Conservation (phyloP, 768 basidiomycete genomes). For the Termitomyces sp. region DNA sequence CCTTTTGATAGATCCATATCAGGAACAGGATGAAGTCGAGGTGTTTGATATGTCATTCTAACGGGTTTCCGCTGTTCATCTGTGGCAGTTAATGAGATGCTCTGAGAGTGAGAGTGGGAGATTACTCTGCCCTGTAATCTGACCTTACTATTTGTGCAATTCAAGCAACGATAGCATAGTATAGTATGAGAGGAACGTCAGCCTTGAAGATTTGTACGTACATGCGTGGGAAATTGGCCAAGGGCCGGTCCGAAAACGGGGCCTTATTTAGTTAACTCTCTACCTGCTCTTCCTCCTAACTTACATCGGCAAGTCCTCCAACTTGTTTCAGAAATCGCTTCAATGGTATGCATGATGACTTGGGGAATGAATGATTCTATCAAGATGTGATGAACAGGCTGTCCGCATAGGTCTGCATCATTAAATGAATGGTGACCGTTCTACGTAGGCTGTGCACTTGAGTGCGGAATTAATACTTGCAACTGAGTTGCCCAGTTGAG, state of each 20-base stretch:
- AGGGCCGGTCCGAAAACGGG: neutral
- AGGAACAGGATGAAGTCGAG: neutral
- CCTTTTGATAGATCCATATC: slow-evolving; percentile 12
- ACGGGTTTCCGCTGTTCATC: neutral
- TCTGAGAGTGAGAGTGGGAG: neutral
- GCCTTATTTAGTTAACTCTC: neutral
- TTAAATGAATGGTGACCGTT: neutral
- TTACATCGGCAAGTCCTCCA: neutral
- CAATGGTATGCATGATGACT: neutral
- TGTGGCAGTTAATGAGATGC: neutral
- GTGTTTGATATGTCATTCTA: neutral
- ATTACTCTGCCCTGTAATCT: neutral
- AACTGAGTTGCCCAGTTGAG: neutral
- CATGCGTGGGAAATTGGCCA: neutral
- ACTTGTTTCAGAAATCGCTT: neutral
- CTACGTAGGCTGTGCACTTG: neutral
- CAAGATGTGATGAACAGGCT: slow-evolving; percentile 6
- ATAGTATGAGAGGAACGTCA: no score
- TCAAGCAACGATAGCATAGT: no score
- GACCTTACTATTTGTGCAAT: no score
- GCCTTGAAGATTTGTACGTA: neutral
- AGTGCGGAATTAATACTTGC: neutral
- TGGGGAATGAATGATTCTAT: neutral
- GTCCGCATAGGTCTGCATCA: neutral
- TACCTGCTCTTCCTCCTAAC: no score